A percentile compares a stretch with the other conserved stretches of the same genome.
These are phyloP conservation scores for Erythrobasidium hasegawianum DNA, from an alignment of 1,284 basidiomycete species.

Conservation along the genomic window DNA sequence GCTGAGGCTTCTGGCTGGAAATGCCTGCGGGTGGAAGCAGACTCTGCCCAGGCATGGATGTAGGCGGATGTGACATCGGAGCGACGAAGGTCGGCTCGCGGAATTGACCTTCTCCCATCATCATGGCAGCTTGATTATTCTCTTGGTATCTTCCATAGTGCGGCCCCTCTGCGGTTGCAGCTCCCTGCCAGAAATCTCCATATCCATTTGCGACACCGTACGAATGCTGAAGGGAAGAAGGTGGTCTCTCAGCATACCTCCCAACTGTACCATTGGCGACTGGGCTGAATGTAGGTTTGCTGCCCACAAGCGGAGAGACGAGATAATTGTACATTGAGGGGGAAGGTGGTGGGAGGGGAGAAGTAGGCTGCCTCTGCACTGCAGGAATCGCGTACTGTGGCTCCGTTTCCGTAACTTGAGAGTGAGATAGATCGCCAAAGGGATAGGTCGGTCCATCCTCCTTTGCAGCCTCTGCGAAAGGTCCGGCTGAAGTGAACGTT, in stretches of 20 bases:
- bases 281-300: neutral
- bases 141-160: neutral
- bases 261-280: neutral
- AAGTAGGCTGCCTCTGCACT: neutral
- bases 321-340: constrained; percentile 14
- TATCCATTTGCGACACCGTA: neutral
- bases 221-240: neutral
- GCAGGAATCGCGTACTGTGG: neutral
- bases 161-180: neutral
- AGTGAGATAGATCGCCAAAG: neutral
- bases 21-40: neutral
- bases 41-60: neutral
- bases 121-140: neutral
- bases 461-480: neutral
- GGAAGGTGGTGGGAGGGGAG: neutral
- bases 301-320: constrained; percentile 7
- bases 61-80: neutral
- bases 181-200: neutral
- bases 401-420: neutral
- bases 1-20: neutral
- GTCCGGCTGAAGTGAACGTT: neutral
- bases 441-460: neutral
- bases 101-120: neutral
- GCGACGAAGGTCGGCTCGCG: neutral
- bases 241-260: neutral